Percentiles rank a stretch among this genome's conserved stretches.
Evolutionary conservation across 768 basidiomycete genomes (phyloP).

Genomic region (Tulasnella calospora): DNA sequence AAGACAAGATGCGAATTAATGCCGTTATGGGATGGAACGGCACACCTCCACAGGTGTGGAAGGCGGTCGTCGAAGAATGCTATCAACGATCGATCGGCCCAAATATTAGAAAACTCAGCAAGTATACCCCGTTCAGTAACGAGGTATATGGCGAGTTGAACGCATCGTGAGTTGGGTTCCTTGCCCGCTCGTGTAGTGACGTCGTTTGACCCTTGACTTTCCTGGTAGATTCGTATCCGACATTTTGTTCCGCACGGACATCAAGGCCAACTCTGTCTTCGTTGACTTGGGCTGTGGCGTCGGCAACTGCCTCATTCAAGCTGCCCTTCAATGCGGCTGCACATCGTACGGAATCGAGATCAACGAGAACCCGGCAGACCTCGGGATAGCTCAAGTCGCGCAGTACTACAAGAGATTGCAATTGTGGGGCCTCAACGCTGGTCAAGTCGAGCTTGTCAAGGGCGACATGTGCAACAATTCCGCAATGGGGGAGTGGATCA

Average conservation of each 20-base stretch:
- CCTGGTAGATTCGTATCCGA: slow-evolving; percentile 49
- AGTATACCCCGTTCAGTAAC: slow-evolving; percentile 73
- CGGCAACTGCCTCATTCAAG: slow-evolving; percentile 77
- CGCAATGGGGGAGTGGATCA: slow-evolving; percentile 63
- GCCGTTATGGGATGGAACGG: slow-evolving; percentile 35
- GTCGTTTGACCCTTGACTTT: background rate
- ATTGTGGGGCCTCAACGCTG: slow-evolving; percentile 85
- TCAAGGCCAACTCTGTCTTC: slow-evolving; percentile 61
- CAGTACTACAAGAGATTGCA: slow-evolving; percentile 73
- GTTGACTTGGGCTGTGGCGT: slow-evolving; percentile 84
- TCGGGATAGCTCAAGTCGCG: slow-evolving; percentile 69
- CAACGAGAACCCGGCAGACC: slow-evolving; percentile 67
- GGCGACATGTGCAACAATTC: slow-evolving; percentile 76
- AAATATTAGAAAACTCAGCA: slow-evolving; percentile 68
- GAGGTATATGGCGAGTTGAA: slow-evolving; percentile 87
- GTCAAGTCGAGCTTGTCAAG: slow-evolving; percentile 72
- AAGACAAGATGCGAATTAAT: slow-evolving; percentile 28
- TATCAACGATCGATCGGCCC: slow-evolving; percentile 94
- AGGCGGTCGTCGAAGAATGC: slow-evolving; percentile 80
- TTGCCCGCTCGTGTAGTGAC: slow-evolving; percentile 28
- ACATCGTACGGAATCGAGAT: slow-evolving; percentile 75
- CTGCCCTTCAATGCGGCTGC: slow-evolving; percentile 71
- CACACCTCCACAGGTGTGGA: slow-evolving; percentile 60
- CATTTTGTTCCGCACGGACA: slow-evolving; percentile 52
- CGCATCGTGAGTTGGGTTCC: slow-evolving; percentile 46